Percentiles rank a stretch among this genome's conserved stretches.
phyloP scores from a whole-genome alignment of 1,284 basidiomycete species.

The Apiotrichum mycotoxinovorans region DNA sequence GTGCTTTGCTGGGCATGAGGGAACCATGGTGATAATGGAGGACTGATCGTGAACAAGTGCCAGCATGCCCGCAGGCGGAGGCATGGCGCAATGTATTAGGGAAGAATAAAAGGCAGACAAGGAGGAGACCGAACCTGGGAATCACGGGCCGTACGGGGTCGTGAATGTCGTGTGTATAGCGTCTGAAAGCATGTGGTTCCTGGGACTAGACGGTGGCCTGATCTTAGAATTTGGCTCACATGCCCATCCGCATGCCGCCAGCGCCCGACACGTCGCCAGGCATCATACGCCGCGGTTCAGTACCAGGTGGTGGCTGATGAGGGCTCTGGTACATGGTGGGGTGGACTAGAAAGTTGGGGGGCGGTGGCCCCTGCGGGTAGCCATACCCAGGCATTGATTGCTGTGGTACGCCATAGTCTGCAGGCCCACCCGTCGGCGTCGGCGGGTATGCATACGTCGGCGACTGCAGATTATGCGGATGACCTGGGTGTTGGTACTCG shows the following conservation, averaged over 20 bases:
- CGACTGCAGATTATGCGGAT: constrained; percentile 17
- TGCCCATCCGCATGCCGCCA: constrained; percentile 30
- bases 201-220: not conserved
- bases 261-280: constrained; percentile 4
- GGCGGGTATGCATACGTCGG: constrained; percentile 20
- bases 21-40: too few species aligned
- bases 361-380: constrained; percentile 25
- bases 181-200: not conserved
- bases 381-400: constrained; percentile 14
- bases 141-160: not conserved
- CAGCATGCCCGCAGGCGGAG: not conserved
- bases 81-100: not conserved
- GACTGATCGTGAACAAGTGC: too few species aligned
- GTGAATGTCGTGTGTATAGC: not conserved
- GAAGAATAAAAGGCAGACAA: not conserved
- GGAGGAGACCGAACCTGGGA: not conserved
- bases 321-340: constrained; percentile 23
- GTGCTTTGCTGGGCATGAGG: too few species aligned
- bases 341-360: constrained; percentile 15
- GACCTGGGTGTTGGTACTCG: constrained; percentile 27
- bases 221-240: constrained; percentile 14
- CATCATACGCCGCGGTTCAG: constrained; percentile 19
- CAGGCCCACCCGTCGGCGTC: constrained; percentile 15
- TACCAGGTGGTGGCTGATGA: constrained; percentile 19
- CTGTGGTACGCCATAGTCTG: constrained; percentile 6